Evolutionary conservation across 805 yeast species (phyloP), one percentile per base, ranked within the genome.

Genomic region (Teunomyces funiuensis): DNA sequence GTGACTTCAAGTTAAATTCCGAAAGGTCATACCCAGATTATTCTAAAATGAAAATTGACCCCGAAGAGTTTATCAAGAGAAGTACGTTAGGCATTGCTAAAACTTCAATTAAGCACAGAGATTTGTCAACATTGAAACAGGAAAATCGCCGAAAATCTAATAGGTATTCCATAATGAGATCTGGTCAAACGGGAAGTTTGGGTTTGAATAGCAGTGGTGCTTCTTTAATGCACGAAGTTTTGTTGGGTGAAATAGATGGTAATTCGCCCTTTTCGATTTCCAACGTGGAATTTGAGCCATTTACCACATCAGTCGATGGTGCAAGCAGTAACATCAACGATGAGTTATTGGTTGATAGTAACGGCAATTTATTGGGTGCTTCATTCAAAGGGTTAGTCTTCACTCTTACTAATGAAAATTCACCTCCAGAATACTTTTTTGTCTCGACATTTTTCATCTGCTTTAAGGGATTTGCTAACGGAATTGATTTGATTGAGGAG

Each of bases 391-490:
- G 88, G 0, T 66, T 85, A 42, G 77, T 85, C 3, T 76, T 69
- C 51, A 70, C 85, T 17, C 61, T 85, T 37, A 85, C 90, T 0
- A 83, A 85, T 58, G 91, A 85, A 53, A 45, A 63, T 26, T 58
- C 73, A 1, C 81, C 82, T 11, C 84, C 88, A 2, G 85, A 80
- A 43, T 79, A 79, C 43, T 82, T 84, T 53, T 79, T 83, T 44
- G 71, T 79, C 2, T 79, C 93, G 0, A 79, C 93, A 0, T 86
- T 89, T 54, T 80, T 90, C 65, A 67, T 88, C 41, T 82, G 87
- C 30, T 88, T 84, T 65, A 74, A 89, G 52, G 77, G 79, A 41
- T 90, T 83, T 61, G 77, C 89, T 0, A 73, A 71, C 37, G 79
- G 90, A 1, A 67, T 74, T 23, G 87, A 84, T 45, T 66, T 90